These are phyloP conservation scores for Prunus dulcis DNA, from an alignment of 306 rosid species.

Conservation along the genomic window DNA sequence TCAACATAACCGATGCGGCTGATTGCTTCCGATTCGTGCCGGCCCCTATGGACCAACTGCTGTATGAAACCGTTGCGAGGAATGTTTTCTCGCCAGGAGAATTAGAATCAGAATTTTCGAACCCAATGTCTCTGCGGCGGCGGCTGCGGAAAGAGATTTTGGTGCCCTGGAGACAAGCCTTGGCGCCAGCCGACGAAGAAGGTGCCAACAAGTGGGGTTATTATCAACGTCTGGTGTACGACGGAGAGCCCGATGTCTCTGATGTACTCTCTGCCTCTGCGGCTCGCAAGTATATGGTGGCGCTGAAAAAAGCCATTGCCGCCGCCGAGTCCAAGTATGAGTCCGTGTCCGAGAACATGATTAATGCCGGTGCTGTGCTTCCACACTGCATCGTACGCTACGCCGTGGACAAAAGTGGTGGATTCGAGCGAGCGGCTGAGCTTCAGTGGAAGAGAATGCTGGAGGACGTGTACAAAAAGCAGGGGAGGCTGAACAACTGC, in stretches of 20 bases:
- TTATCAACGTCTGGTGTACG: slow-evolving; percentile 26
- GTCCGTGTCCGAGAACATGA: slow-evolving; percentile 16
- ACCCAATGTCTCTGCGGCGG: slow-evolving; percentile 5
- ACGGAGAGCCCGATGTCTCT: slow-evolving; percentile 33
- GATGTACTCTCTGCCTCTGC: slow-evolving; percentile 32
- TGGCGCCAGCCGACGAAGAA: slow-evolving; percentile 16
- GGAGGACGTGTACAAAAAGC: slow-evolving; percentile 30
- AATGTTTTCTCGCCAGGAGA: slow-evolving; percentile 43
- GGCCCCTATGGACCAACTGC: slow-evolving; percentile 33
- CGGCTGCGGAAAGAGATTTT: slow-evolving; percentile 55
- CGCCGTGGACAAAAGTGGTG: slow-evolving; percentile 10
- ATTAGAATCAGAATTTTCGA: slow-evolving; percentile 46
- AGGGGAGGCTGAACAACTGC: slow-evolving; percentile 45
- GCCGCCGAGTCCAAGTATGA: slow-evolving; percentile 19
- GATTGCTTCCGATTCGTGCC: slow-evolving; percentile 58
- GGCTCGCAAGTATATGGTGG: slow-evolving; percentile 27
- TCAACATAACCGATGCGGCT: slow-evolving; percentile 42
- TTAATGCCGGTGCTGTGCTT: slow-evolving; percentile 55
- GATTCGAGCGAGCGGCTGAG: slow-evolving; percentile 43
- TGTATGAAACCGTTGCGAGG: slow-evolving; percentile 55
- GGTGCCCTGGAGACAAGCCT: slow-evolving; percentile 50
- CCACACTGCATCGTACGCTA: slow-evolving; percentile 41
- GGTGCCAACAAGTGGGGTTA: slow-evolving; percentile 48
- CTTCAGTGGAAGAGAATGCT: slow-evolving; percentile 70
- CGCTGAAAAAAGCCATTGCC: slow-evolving; percentile 15